Conservation (phyloP, 305 asterid genomes). For the Caryopteris hybrid region DNA sequence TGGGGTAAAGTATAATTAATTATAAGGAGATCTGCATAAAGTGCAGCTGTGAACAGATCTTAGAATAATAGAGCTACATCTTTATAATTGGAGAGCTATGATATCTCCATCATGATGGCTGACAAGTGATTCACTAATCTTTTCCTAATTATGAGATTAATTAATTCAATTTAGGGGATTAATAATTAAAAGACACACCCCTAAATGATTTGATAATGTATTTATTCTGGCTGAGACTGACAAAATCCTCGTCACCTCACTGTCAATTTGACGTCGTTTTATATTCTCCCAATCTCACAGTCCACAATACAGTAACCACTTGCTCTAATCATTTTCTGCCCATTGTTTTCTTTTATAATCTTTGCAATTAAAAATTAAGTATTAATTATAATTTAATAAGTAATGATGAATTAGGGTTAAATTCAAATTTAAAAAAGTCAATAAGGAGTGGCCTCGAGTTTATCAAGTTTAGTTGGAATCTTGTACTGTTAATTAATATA, state of each 20-base stretch:
- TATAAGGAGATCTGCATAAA: constrained; percentile 24
- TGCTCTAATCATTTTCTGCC: constrained; percentile 22
- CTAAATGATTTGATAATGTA: neutral
- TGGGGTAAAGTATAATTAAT: constrained; percentile 12
- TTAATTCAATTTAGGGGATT: neutral
- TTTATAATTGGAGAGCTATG: constrained; percentile 25
- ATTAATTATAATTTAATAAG: too few relatives aligned
- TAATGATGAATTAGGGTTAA: too few relatives aligned
- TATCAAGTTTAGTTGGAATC: constrained; percentile 25
- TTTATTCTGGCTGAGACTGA: neutral
- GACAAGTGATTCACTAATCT: constrained; percentile 16
- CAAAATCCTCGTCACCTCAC: constrained; percentile 9
- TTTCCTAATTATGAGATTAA: neutral
- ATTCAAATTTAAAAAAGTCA: too few relatives aligned
- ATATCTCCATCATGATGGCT: constrained; percentile 33
- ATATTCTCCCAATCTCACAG: constrained; percentile 20
- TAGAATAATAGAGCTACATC: neutral
- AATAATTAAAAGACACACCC: too few relatives aligned
- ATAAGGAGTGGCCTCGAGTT: constrained; percentile 19
- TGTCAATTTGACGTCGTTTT: constrained; percentile 20
- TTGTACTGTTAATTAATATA: constrained; percentile 5
- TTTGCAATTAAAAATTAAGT: too few relatives aligned
- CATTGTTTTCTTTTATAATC: too few relatives aligned
- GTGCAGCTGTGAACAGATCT: constrained; percentile 3
- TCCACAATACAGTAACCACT: constrained; percentile 15